phyloP scores from a whole-genome alignment of 1,284 basidiomycete species.

The Xanthoconium separans region DNA sequence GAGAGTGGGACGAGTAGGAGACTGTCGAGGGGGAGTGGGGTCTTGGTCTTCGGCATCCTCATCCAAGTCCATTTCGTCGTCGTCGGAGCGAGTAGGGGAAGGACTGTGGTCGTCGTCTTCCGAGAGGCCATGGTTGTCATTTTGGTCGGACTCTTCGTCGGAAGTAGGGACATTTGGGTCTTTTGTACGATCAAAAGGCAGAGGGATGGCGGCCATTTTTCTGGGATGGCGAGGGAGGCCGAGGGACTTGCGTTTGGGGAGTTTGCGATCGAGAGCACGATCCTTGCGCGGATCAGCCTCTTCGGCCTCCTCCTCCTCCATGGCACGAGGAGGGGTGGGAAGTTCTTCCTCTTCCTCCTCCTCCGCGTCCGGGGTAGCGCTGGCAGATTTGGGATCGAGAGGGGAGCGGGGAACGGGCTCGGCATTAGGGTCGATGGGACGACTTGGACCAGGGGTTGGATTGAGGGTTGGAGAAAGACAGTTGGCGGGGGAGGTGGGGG shows the following conservation, averaged over 20 bases:
- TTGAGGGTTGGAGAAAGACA: slow-evolving; percentile 5
- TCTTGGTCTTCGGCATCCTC: slow-evolving; percentile 32
- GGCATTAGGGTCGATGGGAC: not conserved
- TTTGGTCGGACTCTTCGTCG: slow-evolving; percentile 23
- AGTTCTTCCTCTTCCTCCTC: slow-evolving; percentile 50
- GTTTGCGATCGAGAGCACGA: slow-evolving; percentile 28
- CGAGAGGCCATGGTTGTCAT: slow-evolving; percentile 7
- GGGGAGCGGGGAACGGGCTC: not conserved
- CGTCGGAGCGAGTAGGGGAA: slow-evolving; percentile 25
- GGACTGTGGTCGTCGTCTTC: slow-evolving; percentile 18
- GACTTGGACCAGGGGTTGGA: slow-evolving; percentile 12
- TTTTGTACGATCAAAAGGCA: slow-evolving; percentile 21
- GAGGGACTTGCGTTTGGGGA: slow-evolving; percentile 2
- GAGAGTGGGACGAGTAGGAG: slow-evolving; percentile 19
- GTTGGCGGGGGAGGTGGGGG: slow-evolving; percentile 12
- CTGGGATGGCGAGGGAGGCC: not conserved
- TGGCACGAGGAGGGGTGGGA: slow-evolving; percentile 50
- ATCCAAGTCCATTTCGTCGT: slow-evolving; percentile 38
- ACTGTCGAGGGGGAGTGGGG: slow-evolving; percentile 11
- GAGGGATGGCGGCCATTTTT: slow-evolving; percentile 19
- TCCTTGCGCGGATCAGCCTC: slow-evolving; percentile 40
- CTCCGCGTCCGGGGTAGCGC: slow-evolving; percentile 38
- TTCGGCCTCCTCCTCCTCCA: slow-evolving; percentile 65
- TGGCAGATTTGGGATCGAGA: slow-evolving; percentile 16
- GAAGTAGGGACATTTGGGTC: slow-evolving; percentile 23